Conservation (phyloP, 2,329 filamentous ascomycete genomes). For the Penicillium sp. region DNA sequence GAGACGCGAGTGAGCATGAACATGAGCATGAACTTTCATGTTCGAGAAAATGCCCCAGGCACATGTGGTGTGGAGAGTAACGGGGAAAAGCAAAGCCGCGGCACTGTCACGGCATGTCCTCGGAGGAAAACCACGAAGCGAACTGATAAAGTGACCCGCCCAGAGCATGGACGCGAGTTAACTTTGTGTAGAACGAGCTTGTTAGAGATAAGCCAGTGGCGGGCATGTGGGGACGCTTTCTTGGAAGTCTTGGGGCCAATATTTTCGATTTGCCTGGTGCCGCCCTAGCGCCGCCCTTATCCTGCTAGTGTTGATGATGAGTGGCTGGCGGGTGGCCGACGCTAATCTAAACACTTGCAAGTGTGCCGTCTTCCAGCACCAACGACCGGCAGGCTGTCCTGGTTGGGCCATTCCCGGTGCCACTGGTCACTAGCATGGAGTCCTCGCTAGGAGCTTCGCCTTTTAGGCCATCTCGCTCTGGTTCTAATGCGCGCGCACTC, state of each 20-base stretch:
- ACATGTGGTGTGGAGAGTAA: background rate
- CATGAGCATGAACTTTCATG: too few relatives aligned
- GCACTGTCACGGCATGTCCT: background rate
- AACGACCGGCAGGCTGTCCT: background rate
- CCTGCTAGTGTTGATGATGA: background rate
- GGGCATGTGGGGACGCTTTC: background rate
- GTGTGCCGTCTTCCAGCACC: background rate
- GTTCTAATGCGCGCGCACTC: conserved; percentile 3
- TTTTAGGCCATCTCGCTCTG: background rate
- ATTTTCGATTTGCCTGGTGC: background rate
- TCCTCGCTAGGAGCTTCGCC: background rate
- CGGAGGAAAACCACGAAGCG: background rate
- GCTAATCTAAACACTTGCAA: background rate
- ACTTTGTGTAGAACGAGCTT: conserved; percentile 11
- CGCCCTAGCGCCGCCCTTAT: conserved; percentile 3
- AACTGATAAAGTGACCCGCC: background rate
- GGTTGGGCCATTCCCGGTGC: background rate
- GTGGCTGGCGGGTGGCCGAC: background rate
- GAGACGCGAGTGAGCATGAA: too few relatives aligned
- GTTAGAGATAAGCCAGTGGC: conserved; percentile 17
- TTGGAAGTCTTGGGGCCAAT: background rate
- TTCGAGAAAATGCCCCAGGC: too few relatives aligned
- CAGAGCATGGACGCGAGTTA: background rate
- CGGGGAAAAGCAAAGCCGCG: background rate
- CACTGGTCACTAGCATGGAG: background rate